Base-by-base conservation (phyloP, 169 alveolate genomes). In the Neospora caninum region DNA sequence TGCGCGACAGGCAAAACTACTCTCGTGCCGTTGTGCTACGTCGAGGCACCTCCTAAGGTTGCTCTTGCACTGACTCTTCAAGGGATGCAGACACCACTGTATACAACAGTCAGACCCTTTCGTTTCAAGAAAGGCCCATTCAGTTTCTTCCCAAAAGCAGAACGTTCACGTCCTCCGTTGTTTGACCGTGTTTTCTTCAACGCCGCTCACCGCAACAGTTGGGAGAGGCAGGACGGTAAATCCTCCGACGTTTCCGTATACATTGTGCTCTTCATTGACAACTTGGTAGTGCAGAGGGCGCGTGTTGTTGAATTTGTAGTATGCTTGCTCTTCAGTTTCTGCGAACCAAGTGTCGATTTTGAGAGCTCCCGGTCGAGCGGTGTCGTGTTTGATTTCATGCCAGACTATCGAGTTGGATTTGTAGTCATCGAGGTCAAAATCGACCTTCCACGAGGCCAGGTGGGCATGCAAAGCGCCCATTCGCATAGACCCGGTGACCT, bases 401-500 rank as follows among this genome's bases (percentile, higher is more conserved):
- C 95, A 95, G 43, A 88, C 80, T 38, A 96, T 95, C 18, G 97
- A 96, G 54, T 96, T 95, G 80, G 93, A 91, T 29, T 92, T 64
- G 91, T 95, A 84, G 49, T 96, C 94, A 25, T 73, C 88, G 64
- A 96, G 91, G 80, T 96, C 97, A 54, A 95, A 96, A 86, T 96
- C 97, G 67, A 96, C 91, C 70, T 95, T 95, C 97, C 97, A 96
- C 41, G 95, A 93, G 36, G 96, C 97, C 88, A 95, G 89, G 86
- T 96, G 97, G 7, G 96, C 93, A 58, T 96, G 97, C 54, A 96
- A 88, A 83, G 97, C 97, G 27, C 96, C 97, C 96, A 96, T 95
- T 80, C 96, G 92, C 95, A 95, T 96, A 22, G 97, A 92, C 45
- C 96, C 96, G n/a, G 95, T 93, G 38, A 96, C 96, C 78, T 93